Conservation (phyloP, 345 rosid genomes). For the Adansonia digitata region DNA sequence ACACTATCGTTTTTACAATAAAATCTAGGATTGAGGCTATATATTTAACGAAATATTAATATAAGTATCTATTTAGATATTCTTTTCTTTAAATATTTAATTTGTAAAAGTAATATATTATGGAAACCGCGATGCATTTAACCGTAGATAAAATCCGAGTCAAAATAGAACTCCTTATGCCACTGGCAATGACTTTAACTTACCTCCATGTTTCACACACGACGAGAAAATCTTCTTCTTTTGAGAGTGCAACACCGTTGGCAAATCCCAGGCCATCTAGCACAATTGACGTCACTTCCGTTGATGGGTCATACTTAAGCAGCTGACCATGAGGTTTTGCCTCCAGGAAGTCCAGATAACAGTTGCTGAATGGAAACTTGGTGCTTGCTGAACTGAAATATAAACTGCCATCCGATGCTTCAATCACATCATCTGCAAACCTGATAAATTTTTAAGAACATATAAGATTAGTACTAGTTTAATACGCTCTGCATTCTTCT, state of each 20-base stretch:
- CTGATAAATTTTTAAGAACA: constrained; percentile 11
- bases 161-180: too few relatives aligned
- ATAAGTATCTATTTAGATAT: too few relatives aligned
- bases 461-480: not conserved
- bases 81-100: too few relatives aligned
- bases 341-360: constrained; percentile 44
- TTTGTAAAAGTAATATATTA: too few relatives aligned
- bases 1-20: too few relatives aligned
- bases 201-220: constrained; percentile 50
- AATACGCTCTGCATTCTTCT: too few relatives aligned
- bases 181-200: not conserved
- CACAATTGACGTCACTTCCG: constrained; percentile 27
- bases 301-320: constrained; percentile 44
- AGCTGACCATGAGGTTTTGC: constrained; percentile 53
- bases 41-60: too few relatives aligned
- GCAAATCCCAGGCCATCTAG: constrained; percentile 34
- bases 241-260: constrained; percentile 50
- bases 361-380: constrained; percentile 32
- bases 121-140: too few relatives aligned
- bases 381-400: not conserved
- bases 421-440: constrained; percentile 55
- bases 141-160: too few relatives aligned
- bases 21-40: too few relatives aligned
- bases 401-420: constrained; percentile 32
- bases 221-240: constrained; percentile 32